A percentile compares a stretch with the other conserved stretches of the same genome.
Conservation (phyloP, 768 basidiomycete species). For the Kwoniella pini region DNA sequence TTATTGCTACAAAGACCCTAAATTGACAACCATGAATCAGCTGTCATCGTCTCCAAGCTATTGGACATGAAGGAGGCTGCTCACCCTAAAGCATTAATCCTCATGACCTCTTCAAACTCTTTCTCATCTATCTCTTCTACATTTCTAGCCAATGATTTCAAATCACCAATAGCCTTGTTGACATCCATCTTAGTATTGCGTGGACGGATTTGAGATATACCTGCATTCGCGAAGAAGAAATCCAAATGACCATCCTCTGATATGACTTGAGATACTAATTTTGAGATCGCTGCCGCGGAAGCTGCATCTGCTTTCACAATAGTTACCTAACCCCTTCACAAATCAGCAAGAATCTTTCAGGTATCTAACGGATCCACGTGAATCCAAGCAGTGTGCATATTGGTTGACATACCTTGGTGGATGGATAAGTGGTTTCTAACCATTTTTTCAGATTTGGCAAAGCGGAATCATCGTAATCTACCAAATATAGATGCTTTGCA, state of each 20-base stretch:
- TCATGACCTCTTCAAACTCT: constrained; percentile 72
- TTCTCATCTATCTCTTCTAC: constrained; percentile 65
- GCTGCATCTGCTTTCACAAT: constrained; percentile 78
- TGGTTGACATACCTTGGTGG: constrained; percentile 75
- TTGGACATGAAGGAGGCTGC: constrained; percentile 20
- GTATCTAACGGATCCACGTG: too few relatives aligned
- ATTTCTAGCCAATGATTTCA: constrained; percentile 2
- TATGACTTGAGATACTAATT: constrained; percentile 70
- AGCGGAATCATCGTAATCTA: constrained; percentile 70
- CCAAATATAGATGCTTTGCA: constrained; percentile 72
- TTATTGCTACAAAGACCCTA: constrained; percentile 87
- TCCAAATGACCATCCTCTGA: constrained; percentile 83
- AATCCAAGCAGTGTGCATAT: too few relatives aligned
- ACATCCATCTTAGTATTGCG: not conserved
- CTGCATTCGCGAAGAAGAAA: constrained; percentile 91
- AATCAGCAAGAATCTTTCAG: not conserved
- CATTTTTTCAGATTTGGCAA: constrained; percentile 70
- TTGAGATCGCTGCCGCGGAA: constrained; percentile 68
- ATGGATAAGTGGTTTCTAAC: constrained; percentile 68
- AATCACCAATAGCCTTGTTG: constrained; percentile 6
- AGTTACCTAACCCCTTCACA: constrained; percentile 64
- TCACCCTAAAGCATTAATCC: constrained; percentile 72
- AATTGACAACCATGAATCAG: not conserved
- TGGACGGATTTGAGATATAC: constrained; percentile 36
- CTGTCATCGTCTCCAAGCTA: not conserved